phyloP scores from a whole-genome alignment of 164 flowering plant species.

The Pachysandra terminalis region DNA sequence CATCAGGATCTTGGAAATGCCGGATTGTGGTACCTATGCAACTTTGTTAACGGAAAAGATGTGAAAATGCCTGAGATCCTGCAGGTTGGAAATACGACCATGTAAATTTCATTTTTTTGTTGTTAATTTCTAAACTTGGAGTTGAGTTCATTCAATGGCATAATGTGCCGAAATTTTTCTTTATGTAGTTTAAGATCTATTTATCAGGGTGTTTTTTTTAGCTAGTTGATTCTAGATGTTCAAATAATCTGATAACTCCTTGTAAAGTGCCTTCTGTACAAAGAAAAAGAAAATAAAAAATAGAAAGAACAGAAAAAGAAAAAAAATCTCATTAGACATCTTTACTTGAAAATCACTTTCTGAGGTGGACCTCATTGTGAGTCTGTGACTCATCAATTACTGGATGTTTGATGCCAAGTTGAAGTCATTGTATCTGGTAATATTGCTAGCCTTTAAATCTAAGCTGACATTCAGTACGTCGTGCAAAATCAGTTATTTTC shows the following conservation, averaged over 20 bases:
- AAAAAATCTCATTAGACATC: background rate
- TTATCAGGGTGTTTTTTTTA: background rate
- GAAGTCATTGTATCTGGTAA: too few relatives aligned
- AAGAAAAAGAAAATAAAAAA: too few relatives aligned
- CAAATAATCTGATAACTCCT: background rate
- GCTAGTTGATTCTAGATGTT: background rate
- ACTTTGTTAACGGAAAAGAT: conserved; percentile 4
- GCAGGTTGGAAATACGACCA: conserved; percentile 11
- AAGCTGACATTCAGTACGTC: background rate
- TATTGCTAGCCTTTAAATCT: background rate
- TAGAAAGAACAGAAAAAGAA: too few relatives aligned
- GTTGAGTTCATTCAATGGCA: too few relatives aligned
- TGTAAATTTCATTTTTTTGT: too few relatives aligned
- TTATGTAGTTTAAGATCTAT: background rate
- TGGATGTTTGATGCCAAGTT: background rate
- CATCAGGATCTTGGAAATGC: conserved; percentile 14
- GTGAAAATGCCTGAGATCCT: conserved; percentile 3
- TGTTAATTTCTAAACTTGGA: too few relatives aligned
- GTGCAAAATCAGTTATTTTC: background rate
- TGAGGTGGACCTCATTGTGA: background rate
- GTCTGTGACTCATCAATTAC: background rate
- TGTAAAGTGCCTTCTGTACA: too few relatives aligned
- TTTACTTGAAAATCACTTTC: background rate
- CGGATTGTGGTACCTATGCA: conserved; percentile 14
- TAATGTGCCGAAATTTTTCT: too few relatives aligned